Evolutionary conservation across 2,329 filamentous ascomycete species (phyloP).

Genomic region (Lasiodiplodia theobromae): DNA sequence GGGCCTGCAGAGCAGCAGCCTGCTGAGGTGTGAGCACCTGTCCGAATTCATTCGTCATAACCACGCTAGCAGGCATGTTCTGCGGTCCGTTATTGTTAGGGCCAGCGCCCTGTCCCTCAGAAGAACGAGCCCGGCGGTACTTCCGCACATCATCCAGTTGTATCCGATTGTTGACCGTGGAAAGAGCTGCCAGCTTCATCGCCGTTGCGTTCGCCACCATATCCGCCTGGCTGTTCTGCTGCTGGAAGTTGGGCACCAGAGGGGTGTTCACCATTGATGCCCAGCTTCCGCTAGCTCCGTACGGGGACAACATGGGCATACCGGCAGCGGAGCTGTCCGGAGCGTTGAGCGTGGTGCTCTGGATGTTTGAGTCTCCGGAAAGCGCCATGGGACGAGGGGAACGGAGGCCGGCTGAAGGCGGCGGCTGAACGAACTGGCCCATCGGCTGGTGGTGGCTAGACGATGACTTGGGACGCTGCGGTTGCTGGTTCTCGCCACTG

Average conservation of each 20-base stretch:
- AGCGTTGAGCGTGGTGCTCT: slow-evolving; percentile 81
- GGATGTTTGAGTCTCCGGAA: slow-evolving; percentile 72
- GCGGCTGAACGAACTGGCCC: slow-evolving; percentile 89
- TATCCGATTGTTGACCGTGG: slow-evolving; percentile 97
- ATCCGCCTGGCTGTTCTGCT: slow-evolving; percentile 77
- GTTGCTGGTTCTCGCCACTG: slow-evolving; percentile 59
- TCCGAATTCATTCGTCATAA: slow-evolving; percentile 95
- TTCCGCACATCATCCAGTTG: slow-evolving; percentile 96
- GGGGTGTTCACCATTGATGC: slow-evolving; percentile 98
- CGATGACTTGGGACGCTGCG: slow-evolving; percentile 76
- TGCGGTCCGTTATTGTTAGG: slow-evolving; percentile 61
- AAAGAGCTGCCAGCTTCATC: slow-evolving; percentile 97
- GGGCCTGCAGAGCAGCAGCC: slow-evolving; percentile 63
- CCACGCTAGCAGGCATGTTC: slow-evolving; percentile 66
- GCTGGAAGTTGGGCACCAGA: slow-evolving; percentile 84
- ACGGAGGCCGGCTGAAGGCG: slow-evolving; percentile 76
- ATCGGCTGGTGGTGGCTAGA: slow-evolving; percentile 73
- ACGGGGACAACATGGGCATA: slow-evolving; percentile 86
- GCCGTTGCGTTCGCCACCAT: slow-evolving; percentile 99
- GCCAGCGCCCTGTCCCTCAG: slow-evolving; percentile 71
- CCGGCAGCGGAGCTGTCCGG: slow-evolving; percentile 73
- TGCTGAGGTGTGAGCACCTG: slow-evolving; percentile 75
- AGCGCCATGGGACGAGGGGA: slow-evolving; percentile 78
- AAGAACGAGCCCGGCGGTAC: slow-evolving; percentile 89
- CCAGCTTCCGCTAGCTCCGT: slow-evolving; percentile 87